Evolutionary conservation across 1,139 yeast genomes (phyloP).

Genomic region (Kodamaea plutei): DNA sequence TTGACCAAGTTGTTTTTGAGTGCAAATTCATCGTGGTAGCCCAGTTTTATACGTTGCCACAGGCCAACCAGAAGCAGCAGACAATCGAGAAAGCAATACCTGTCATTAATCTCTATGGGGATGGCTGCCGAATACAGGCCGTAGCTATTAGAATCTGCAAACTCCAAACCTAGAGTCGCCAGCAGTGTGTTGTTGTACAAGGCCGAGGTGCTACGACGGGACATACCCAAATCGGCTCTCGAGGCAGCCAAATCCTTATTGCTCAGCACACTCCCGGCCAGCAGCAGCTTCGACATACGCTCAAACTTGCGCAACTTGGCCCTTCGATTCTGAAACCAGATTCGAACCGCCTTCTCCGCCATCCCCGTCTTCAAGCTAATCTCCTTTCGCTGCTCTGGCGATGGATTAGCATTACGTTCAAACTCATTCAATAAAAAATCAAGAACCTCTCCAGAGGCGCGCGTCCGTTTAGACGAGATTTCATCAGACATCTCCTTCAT

Average conservation of each 20-base stretch:
- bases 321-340: conserved; percentile 92
- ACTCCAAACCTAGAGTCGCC: no score
- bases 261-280: neutral
- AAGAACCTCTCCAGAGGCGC: conserved; percentile 85
- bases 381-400: conserved; percentile 61
- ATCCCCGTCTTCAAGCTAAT: conserved; percentile 75
- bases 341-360: conserved; percentile 88
- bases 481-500: conserved; percentile 15
- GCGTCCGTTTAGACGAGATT: conserved; percentile 38
- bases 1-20: conserved; percentile 49
- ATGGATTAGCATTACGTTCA: conserved; percentile 66
- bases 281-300: conserved; percentile 25
- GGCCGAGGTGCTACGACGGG: no score
- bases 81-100: conserved; percentile 65
- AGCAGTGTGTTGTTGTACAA: no score
- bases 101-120: conserved; percentile 58
- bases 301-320: conserved; percentile 70
- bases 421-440: conserved; percentile 68
- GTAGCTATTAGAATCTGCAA: no score
- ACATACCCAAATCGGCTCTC: no score
- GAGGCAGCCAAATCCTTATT: neutral
- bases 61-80: conserved; percentile 66
- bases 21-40: conserved; percentile 41
- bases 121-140: conserved; percentile 17
- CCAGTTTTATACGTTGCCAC: conserved; percentile 75